Evolutionary conservation across 2,329 filamentous ascomycete genomes (phyloP), one percentile per base, ranked within the genome.

Genomic region (Paraconiothyrium brasiliense): DNA sequence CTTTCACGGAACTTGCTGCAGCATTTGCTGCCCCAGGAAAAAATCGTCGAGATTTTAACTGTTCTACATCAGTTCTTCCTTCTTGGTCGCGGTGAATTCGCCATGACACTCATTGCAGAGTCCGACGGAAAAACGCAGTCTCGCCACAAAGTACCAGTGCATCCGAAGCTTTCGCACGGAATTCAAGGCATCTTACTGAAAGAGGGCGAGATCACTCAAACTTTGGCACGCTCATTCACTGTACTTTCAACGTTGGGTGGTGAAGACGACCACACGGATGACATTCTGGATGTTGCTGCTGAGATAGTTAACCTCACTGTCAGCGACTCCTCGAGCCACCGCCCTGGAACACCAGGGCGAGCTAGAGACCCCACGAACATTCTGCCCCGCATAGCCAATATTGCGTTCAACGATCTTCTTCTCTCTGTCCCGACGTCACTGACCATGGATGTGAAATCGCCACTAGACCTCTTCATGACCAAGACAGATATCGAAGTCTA

Each of bases 1-100:
- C 83, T 98, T 11, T 97, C 94, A 0, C 88, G 92, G 65, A 96
- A 93, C 37, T 91, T 91, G 0, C 82, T 98, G 3, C 93, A 94
- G 56, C 90, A 91, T 71, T 84, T 98, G 0, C 79, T 99, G 3
- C 95, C 95, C 0, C 81, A 93, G 6, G 84, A 87, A 11, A 91
- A 88, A 69, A 93, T 97, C 4, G 82, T 92, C 6, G 90, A 95
- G 66, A 88, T 92, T 54, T 82, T 98, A 14, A 87, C 88, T 32
- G 83, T 97, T 9, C 84, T 97, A 1, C 87, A 94, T 51, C 90
- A 95, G 59, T 97, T 97, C 79, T 92, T 97, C 68, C 85, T 99
- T 2, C 84, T 99, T 0, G 90, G 91, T 0, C 87, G 92, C 37
- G 94, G 94, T 56, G 95, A 98, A 76, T 99, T 99, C 76, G 93